Percentiles rank a stretch among this genome's conserved stretches.
phyloP scores from a whole-genome alignment of 75 land plant genomes.

The Gnetum montanum region DNA sequence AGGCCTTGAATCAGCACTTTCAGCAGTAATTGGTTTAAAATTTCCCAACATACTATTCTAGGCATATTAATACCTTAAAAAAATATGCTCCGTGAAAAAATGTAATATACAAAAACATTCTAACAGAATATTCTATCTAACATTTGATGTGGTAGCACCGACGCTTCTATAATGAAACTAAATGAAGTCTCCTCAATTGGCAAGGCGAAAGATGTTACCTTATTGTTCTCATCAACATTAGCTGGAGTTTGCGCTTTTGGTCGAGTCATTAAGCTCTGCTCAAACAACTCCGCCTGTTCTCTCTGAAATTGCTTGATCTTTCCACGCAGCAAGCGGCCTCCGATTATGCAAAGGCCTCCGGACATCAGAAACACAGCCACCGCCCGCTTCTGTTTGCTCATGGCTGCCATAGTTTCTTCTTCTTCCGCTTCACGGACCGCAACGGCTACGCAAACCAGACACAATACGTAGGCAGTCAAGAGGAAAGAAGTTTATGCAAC shows the following conservation, averaged over 20 bases:
- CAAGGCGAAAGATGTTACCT: neutral
- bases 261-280: neutral
- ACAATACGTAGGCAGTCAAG: too few relatives aligned
- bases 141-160: neutral
- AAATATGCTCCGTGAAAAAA: neutral
- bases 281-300: constrained; percentile 15
- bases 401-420: neutral
- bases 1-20: too few relatives aligned
- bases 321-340: constrained; percentile 16
- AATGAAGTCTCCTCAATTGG: neutral
- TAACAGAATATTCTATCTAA: neutral
- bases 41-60: too few relatives aligned
- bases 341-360: constrained; percentile 10
- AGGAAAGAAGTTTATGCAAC: too few relatives aligned
- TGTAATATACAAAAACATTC: neutral
- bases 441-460: too few relatives aligned
- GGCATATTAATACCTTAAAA: neutral
- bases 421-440: too few relatives aligned
- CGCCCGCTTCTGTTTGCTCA: neutral
- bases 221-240: neutral
- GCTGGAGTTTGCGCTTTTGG: too few relatives aligned
- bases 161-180: neutral
- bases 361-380: neutral
- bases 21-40: too few relatives aligned
- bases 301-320: constrained; percentile 15